phyloP scores from a whole-genome alignment of 176 grass and related monocot genomes.

The Eremochloa ophiuroides region DNA sequence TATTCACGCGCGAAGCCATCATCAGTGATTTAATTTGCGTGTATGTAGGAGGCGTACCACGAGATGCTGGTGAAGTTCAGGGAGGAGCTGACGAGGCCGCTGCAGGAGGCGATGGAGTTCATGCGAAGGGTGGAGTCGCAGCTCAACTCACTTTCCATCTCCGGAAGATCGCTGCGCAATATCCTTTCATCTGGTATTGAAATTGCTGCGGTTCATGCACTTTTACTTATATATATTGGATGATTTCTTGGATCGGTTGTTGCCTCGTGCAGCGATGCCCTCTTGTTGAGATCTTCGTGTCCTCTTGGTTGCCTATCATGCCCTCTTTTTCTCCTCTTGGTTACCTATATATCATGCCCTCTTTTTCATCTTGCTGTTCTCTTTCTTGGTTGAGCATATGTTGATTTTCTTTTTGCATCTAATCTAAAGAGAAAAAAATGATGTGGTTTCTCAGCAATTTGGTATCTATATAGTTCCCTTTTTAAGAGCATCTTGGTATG shows the following conservation, averaged over 20 bases:
- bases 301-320: neutral
- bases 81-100: slow-evolving; percentile 88
- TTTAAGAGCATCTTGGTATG: neutral
- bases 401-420: neutral
- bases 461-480: neutral
- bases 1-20: neutral
- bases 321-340: too few species aligned
- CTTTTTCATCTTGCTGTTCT: neutral
- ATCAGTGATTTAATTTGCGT: neutral
- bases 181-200: slow-evolving; percentile 79
- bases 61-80: slow-evolving; percentile 97
- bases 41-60: slow-evolving; percentile 82
- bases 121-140: slow-evolving; percentile 80
- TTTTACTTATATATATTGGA: neutral
- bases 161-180: slow-evolving; percentile 66
- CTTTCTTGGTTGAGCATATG: neutral
- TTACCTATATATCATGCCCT: neutral
- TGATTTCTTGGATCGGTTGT: slow-evolving; percentile 10
- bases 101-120: slow-evolving; percentile 98
- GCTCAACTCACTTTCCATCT: slow-evolving; percentile 85
- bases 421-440: neutral
- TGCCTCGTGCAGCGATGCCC: neutral
- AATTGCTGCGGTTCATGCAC: neutral
- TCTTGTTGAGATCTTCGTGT: neutral
- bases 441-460: neutral